Conservation (phyloP, 2,329 filamentous ascomycete species). For the Paraphoma chrysanthemicola region DNA sequence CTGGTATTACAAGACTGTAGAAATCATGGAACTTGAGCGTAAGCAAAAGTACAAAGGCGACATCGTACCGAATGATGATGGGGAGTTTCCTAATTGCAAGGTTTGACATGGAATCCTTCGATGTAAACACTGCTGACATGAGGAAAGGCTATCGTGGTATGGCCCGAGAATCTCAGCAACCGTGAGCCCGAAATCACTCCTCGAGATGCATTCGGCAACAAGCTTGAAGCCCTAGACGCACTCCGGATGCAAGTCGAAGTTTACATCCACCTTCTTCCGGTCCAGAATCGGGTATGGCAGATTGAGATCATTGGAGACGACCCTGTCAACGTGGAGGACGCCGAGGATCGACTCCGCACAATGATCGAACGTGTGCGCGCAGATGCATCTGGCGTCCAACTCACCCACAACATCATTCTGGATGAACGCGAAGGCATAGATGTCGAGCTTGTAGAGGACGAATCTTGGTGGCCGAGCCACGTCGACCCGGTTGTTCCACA, state of each 20-base stretch:
- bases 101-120: constrained; percentile 6
- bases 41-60: constrained; percentile 29
- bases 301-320: constrained; percentile 32
- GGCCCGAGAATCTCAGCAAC: constrained; percentile 31
- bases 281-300: constrained; percentile 8
- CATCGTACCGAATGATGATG: constrained; percentile 13
- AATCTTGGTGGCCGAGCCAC: constrained; percentile 35
- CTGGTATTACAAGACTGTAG: constrained; percentile 31
- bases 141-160: constrained; percentile 21
- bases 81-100: constrained; percentile 7
- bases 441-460: constrained; percentile 22
- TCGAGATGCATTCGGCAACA: constrained; percentile 34
- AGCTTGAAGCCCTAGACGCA: constrained; percentile 33
- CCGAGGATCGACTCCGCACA: constrained; percentile 26
- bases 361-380: constrained; percentile 26
- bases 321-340: constrained; percentile 19
- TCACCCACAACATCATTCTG: constrained; percentile 30
- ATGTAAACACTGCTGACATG: background rate
- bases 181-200: constrained; percentile 17
- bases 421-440: constrained; percentile 33
- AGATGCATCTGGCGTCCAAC: constrained; percentile 13
- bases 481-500: constrained; percentile 28
- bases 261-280: constrained; percentile 29
- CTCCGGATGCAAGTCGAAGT: constrained; percentile 37
- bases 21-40: constrained; percentile 18